These are phyloP conservation scores for Hanseniaspora valbyensis DNA, from an alignment of 805 yeast species.

Conservation along the genomic window DNA sequence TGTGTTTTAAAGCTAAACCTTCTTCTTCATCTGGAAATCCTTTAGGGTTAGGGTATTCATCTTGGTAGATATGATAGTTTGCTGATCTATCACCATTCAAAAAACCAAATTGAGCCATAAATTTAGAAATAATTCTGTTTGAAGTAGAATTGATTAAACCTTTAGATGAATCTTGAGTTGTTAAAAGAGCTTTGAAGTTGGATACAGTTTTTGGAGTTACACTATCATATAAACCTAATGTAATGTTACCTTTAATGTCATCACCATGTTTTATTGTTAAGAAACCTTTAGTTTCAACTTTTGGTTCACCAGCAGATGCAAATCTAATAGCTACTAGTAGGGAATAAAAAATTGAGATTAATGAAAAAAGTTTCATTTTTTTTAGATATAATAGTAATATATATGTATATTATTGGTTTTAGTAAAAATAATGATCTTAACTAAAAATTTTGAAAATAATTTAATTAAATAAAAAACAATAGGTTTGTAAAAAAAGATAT, in stretches of 20 bases:
- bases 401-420: too few relatives aligned
- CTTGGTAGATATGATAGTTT: slow-evolving; percentile 55
- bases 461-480: too few relatives aligned
- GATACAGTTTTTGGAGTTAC: slow-evolving; percentile 81
- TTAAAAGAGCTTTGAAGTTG: slow-evolving; percentile 70
- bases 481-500: too few relatives aligned
- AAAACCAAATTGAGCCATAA: slow-evolving; percentile 78
- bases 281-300: slow-evolving; percentile 4
- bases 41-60: slow-evolving; percentile 32
- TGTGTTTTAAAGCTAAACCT: slow-evolving; percentile 55
- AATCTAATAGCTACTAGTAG: neutral
- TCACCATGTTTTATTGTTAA: slow-evolving; percentile 57
- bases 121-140: slow-evolving; percentile 62
- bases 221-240: slow-evolving; percentile 77
- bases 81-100: slow-evolving; percentile 67
- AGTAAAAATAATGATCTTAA: too few relatives aligned
- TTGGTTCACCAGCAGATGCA: neutral
- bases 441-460: too few relatives aligned
- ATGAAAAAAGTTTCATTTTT: neutral
- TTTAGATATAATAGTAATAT: too few relatives aligned
- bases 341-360: neutral
- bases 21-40: slow-evolving; percentile 15
- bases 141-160: slow-evolving; percentile 53
- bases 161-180: slow-evolving; percentile 60
- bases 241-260: slow-evolving; percentile 64